Percentiles rank a stretch among this genome's conserved stretches.
Conservation (phyloP, 768 basidiomycete species). For the Coprinopsis strossmayeri region DNA sequence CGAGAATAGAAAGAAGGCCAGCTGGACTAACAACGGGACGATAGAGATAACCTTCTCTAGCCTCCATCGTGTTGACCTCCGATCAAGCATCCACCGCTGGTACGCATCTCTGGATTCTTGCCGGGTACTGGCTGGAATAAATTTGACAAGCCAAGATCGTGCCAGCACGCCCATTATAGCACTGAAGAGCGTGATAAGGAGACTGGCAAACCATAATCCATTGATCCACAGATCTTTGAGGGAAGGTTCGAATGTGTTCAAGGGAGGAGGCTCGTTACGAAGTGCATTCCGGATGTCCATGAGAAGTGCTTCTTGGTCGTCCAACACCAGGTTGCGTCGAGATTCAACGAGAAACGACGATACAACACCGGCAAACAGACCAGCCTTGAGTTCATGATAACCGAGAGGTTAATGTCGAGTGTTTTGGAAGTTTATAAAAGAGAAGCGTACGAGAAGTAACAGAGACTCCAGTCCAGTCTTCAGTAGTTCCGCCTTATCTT, state of each 20-base stretch:
- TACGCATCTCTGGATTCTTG: slow-evolving; percentile 15
- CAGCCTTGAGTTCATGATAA: slow-evolving; percentile 14
- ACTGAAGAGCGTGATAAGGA: slow-evolving; percentile 19
- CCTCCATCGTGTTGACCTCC: slow-evolving; percentile 14
- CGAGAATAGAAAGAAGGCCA: slow-evolving; percentile 17
- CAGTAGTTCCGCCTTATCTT: slow-evolving; percentile 7
- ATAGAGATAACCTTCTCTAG: slow-evolving; percentile 13
- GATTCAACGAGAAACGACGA: slow-evolving; percentile 18
- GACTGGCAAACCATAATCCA: slow-evolving; percentile 20
- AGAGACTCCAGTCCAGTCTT: slow-evolving; percentile 9
- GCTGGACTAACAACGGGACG: slow-evolving; percentile 15
- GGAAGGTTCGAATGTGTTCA: slow-evolving; percentile 2
- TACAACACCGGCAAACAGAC: slow-evolving; percentile 19
- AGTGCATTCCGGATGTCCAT: slow-evolving; percentile 7
- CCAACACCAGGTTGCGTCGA: slow-evolving; percentile 12
- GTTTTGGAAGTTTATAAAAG: no score
- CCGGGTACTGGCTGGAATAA: slow-evolving; percentile 13
- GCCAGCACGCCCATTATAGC: slow-evolving; percentile 23
- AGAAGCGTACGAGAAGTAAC: slow-evolving; percentile 7
- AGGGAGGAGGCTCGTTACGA: neutral
- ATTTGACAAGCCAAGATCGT: slow-evolving; percentile 17
- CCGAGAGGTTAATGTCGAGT: neutral
- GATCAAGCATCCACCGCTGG: slow-evolving; percentile 15
- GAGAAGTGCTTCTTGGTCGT: slow-evolving; percentile 15
- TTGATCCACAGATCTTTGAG: slow-evolving; percentile 16